phyloP scores from a whole-genome alignment of 768 basidiomycete genomes.

The Paxillus involutus region DNA sequence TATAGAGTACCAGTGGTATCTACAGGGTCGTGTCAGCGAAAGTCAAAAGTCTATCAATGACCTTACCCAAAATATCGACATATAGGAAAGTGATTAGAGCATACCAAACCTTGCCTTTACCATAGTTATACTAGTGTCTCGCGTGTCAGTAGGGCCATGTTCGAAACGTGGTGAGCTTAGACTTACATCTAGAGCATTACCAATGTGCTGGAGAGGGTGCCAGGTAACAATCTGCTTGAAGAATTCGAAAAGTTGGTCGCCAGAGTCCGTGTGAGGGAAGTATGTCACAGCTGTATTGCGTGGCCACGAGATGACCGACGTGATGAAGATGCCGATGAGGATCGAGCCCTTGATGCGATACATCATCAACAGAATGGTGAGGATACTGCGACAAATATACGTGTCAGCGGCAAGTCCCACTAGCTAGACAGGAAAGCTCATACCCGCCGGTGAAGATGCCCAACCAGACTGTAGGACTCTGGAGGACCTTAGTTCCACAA shows the following conservation, averaged over 20 bases:
- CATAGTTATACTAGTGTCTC: constrained; percentile 43
- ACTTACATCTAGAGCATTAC: constrained; percentile 69
- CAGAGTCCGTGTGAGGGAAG: constrained; percentile 71
- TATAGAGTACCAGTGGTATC: constrained; percentile 72
- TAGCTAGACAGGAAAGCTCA: constrained; percentile 15
- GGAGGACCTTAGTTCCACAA: constrained; percentile 65
- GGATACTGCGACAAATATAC: constrained; percentile 42
- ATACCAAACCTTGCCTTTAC: constrained; percentile 81
- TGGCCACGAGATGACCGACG: constrained; percentile 87
- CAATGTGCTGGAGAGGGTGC: constrained; percentile 58
- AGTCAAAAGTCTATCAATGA: neutral
- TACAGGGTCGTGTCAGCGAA: constrained; percentile 2
- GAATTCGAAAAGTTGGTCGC: constrained; percentile 75
- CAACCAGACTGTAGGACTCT: constrained; percentile 82
- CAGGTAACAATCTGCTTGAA: constrained; percentile 85
- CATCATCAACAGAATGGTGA: constrained; percentile 79
- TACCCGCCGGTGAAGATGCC: constrained; percentile 84
- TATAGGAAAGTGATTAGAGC: constrained; percentile 88
- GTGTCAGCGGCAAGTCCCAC: constrained; percentile 4
- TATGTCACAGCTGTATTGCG: constrained; percentile 77
- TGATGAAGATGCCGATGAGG: constrained; percentile 79
- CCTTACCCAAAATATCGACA: constrained; percentile 77
- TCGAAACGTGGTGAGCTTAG: neutral
- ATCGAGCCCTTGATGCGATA: constrained; percentile 85
- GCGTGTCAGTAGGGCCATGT: constrained; percentile 3